Conservation (phyloP, 2,329 filamentous ascomycete genomes). For the Hypoxylon sp. region DNA sequence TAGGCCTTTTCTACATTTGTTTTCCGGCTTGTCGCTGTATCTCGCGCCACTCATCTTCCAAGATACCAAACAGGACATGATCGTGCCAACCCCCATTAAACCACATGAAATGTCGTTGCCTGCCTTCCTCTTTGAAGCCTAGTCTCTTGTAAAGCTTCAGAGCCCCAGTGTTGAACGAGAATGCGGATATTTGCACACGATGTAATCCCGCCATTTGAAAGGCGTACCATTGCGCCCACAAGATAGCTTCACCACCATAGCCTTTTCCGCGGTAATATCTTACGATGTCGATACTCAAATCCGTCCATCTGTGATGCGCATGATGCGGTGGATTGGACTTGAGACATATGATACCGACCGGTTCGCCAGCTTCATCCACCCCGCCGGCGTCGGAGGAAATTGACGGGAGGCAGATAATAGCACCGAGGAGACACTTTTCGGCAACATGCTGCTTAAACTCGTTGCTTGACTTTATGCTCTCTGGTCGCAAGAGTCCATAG, state of each 20-base stretch:
- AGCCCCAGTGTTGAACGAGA: slow-evolving; percentile 47
- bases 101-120: slow-evolving; percentile 47
- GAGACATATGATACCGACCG: slow-evolving; percentile 48
- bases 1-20: too few relatives aligned
- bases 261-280: slow-evolving; percentile 45
- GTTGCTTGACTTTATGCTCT: slow-evolving; percentile 42
- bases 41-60: slow-evolving; percentile 47
- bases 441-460: slow-evolving; percentile 42
- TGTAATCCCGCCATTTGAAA: slow-evolving; percentile 49
- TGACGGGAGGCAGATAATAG: slow-evolving; percentile 49
- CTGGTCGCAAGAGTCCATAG: slow-evolving; percentile 45
- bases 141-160: slow-evolving; percentile 46
- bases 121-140: slow-evolving; percentile 49
- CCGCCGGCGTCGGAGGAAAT: background rate
- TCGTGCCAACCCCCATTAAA: slow-evolving; percentile 49
- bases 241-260: slow-evolving; percentile 51
- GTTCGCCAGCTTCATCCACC: slow-evolving; percentile 23
- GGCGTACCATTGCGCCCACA: slow-evolving; percentile 48
- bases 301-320: slow-evolving; percentile 53
- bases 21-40: slow-evolving; percentile 24
- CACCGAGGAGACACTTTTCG: slow-evolving; percentile 47
- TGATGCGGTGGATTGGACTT: slow-evolving; percentile 33
- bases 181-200: slow-evolving; percentile 46
- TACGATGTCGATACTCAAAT: slow-evolving; percentile 48
- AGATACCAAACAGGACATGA: slow-evolving; percentile 45